Conservation (phyloP, 2,329 filamentous ascomycete genomes). For the Exophiala aquamarina region DNA sequence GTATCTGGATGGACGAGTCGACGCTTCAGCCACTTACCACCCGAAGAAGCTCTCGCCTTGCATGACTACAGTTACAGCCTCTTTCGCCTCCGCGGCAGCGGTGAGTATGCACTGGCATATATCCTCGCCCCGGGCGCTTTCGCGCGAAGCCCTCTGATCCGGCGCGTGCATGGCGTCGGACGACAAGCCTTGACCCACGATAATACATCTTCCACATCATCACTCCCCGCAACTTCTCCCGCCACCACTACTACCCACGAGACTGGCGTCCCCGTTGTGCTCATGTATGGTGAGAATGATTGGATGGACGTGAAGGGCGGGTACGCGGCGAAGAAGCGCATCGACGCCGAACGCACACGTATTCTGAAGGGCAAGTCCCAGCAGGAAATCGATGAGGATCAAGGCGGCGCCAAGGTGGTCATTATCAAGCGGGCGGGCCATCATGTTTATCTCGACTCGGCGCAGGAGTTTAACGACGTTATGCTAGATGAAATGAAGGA, state of each 20-base stretch:
- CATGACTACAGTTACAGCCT: slow-evolving; percentile 94
- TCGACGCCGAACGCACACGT: slow-evolving; percentile 66
- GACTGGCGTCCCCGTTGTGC: slow-evolving; percentile 75
- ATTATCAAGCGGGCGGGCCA: slow-evolving; percentile 72
- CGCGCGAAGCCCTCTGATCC: slow-evolving; percentile 81
- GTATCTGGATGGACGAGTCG: slow-evolving; percentile 94
- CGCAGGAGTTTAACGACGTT: slow-evolving; percentile 67
- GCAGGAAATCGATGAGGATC: slow-evolving; percentile 70
- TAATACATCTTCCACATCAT: slow-evolving; percentile 33
- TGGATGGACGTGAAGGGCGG: slow-evolving; percentile 98
- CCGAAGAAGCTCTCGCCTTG: slow-evolving; percentile 75
- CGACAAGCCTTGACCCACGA: slow-evolving; percentile 57
- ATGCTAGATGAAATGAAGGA: slow-evolving; percentile 68
- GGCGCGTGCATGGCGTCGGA: slow-evolving; percentile 81
- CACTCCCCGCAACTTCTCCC: slow-evolving; percentile 15
- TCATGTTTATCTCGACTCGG: slow-evolving; percentile 70
- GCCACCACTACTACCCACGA: slow-evolving; percentile 40
- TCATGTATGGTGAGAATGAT: slow-evolving; percentile 97
- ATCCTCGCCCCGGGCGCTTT: slow-evolving; percentile 92
- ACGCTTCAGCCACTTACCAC: slow-evolving; percentile 84
- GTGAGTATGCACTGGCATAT: slow-evolving; percentile 90
- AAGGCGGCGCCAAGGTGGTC: slow-evolving; percentile 78
- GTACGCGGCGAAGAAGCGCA: slow-evolving; percentile 73
- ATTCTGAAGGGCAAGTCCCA: slow-evolving; percentile 61
- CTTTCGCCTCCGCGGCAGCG: slow-evolving; percentile 87